Evolutionary conservation across 495 filamentous ascomycete genomes (phyloP), one percentile per base, ranked within the genome.

Genomic region (Xanthoparmelia taractica): DNA sequence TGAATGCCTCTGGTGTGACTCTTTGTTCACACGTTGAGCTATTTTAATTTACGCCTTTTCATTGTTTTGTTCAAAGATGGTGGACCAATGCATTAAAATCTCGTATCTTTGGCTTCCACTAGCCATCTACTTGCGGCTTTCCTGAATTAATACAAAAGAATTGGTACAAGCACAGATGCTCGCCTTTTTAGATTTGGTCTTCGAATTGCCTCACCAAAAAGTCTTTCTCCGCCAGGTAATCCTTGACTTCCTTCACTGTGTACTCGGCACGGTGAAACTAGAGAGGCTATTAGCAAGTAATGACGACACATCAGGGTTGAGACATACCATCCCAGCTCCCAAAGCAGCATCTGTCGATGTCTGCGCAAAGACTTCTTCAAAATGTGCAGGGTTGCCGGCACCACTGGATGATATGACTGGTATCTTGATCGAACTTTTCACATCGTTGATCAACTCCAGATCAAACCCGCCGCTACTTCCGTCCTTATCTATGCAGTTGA

Each of bases 401-500:
- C 94, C 94, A 71, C 91, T 96, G 55, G 90, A 95, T 58, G 94
- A 91, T 76, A 98, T 95, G 52, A 98, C 92, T 2, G 94, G 94
- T 67, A 98, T 97, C 69, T 80, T 88, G 65, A 95, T 79, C 8
- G 88, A 82, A 37, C 72, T 75, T 76, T 98, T 98, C 33, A 98
- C 92, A 67, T 89, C 85, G 50, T 84, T 78, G 66, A 98, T 91
- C 45, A 98, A 76, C 77, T 97, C 95, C 34, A 96, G 74, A 74
- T 98, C 95, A 72, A 97, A 98, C 3, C 94, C 94, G 72, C 85
- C 89, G 73, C 95, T 96, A 62, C 90, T 94, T 45, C 94, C 94
- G 70, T 98, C 94, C 69, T 89, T 92, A 77, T 98, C 95, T 63
- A 98, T 97, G 78, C 91, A 97, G 73, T 98, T 98, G 43, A 98